Percentiles rank a stretch among this genome's conserved stretches.
Evolutionary conservation across 345 rosid genomes (phyloP).

Genomic region (Aquilaria sinensis): DNA sequence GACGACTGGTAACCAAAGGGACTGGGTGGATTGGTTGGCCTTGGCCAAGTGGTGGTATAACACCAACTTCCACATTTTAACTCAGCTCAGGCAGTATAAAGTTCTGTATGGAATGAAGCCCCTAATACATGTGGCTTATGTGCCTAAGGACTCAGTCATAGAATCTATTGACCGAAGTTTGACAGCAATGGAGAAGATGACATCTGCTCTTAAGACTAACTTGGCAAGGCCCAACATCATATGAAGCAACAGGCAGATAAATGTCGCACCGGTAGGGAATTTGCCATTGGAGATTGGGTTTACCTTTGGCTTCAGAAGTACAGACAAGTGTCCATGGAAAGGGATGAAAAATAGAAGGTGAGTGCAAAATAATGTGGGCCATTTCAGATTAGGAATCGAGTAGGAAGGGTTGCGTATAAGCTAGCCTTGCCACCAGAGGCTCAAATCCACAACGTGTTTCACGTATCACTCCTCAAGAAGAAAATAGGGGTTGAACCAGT

Average conservation of each 20-base stretch:
- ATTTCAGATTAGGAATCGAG: background rate
- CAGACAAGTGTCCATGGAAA: background rate
- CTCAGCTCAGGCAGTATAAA: background rate
- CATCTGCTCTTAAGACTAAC: background rate
- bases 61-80: background rate
- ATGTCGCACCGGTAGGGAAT: background rate
- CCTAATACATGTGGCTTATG: background rate
- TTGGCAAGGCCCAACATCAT: background rate
- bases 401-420: background rate
- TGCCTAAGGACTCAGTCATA: background rate
- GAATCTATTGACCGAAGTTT: background rate
- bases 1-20: background rate
- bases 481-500: background rate
- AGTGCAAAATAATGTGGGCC: background rate
- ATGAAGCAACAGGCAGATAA: background rate
- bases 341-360: background rate
- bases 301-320: background rate
- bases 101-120: background rate
- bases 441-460: background rate
- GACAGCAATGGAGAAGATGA: background rate
- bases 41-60: background rate
- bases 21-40: background rate
- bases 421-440: too few relatives aligned
- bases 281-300: background rate
- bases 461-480: background rate